Base-by-base conservation (phyloP, 2,329 filamentous ascomycete species). In the Hymenoscyphus occultus region DNA sequence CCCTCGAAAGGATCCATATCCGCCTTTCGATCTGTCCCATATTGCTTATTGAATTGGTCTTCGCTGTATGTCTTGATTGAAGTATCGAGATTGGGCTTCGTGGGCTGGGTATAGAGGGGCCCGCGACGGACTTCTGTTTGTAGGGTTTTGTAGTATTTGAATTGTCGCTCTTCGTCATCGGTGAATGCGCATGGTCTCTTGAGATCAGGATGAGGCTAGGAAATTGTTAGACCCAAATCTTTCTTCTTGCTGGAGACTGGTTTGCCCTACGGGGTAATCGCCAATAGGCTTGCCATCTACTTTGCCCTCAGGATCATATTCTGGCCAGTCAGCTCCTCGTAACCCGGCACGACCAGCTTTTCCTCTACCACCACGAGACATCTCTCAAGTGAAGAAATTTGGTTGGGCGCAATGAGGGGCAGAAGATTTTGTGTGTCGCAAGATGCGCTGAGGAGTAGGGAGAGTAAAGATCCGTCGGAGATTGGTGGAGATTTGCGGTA, bases 1-100 rank as follows among this genome's bases (percentile, higher is more conserved):
- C 84, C 84, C 56, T 82, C 80, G 71, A 89, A 89, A 1, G 86
- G 84, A 73, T 89, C 84, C 71, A 87, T 84, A 22, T 81, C 80
- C 2, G 77, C 77, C 65, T 78, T 72, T 2, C 68, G 66, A 54
- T 73, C 69, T 39, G 58, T 66, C 6, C 71, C 72, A 64, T 73
- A 76, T 64, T 73, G 73, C 7, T 67, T 64, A 51, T 69, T 82
- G 73, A 67, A 76, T 73, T 68, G 76, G 66, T 67, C 76, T 76
- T 69, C 78, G 74, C 69, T 80, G 78, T 72, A 83, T 77, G 64
- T 80, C 76, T 64, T 78, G 65, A 57, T 76, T 67, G 57, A 77
- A 65, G 66, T 77, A 65, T 78, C 81, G 1, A 65, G 59, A 61
- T 74, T 69, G 40, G 71, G 69, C 56, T 72, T 72, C 1, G 73